Evolutionary conservation across 306 rosid species (phyloP).

Genomic region (Casuarina cunninghamiana): DNA sequence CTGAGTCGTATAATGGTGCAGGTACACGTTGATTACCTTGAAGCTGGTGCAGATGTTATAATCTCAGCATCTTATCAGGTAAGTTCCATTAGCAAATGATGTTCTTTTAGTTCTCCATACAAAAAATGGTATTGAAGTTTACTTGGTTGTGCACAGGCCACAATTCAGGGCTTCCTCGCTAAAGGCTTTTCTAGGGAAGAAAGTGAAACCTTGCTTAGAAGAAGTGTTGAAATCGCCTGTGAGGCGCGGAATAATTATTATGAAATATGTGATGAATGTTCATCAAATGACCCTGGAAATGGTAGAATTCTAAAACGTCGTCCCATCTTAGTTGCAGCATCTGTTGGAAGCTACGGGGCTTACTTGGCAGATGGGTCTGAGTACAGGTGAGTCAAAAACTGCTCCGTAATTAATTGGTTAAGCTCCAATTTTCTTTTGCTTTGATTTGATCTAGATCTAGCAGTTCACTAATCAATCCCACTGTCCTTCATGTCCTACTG

Average conservation of each 20-base stretch:
- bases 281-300: constrained; percentile 22
- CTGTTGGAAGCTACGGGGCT: constrained; percentile 67
- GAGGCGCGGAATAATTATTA: constrained; percentile 50
- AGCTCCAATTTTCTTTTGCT: constrained; percentile 14
- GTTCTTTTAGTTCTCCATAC: constrained; percentile 4
- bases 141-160: constrained; percentile 42
- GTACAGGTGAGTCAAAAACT: constrained; percentile 46
- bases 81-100: constrained; percentile 17
- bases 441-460: constrained; percentile 16
- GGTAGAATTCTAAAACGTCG: constrained; percentile 42
- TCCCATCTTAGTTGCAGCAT: constrained; percentile 46
- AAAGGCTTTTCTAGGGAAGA: constrained; percentile 50
- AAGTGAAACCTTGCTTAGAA: constrained; percentile 46
- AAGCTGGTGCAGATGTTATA: constrained; percentile 62
- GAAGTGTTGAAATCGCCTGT: constrained; percentile 49
- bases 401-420: constrained; percentile 16
- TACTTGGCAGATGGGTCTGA: constrained; percentile 65
- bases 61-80: constrained; percentile 58
- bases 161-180: constrained; percentile 53
- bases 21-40: constrained; percentile 61
- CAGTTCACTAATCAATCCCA: neutral
- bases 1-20: constrained; percentile 29
- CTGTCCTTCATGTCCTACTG: neutral
- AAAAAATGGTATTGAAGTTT: constrained; percentile 8
- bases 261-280: constrained; percentile 36